phyloP scores from a whole-genome alignment of 2,329 filamentous ascomycete species.

The Aotearoamyces nothofagi region DNA sequence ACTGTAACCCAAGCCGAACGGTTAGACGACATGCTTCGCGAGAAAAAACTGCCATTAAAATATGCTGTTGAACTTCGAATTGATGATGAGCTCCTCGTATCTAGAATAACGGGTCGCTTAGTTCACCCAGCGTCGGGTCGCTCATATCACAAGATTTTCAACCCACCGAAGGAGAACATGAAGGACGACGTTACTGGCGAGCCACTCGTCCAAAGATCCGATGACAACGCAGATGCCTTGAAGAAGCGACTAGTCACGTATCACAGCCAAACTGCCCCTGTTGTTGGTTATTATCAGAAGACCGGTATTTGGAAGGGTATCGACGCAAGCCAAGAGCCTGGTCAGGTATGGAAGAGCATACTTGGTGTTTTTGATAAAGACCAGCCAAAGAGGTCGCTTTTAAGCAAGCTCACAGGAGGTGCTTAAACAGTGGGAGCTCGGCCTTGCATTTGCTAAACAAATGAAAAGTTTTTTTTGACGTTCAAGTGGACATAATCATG shows the following conservation, averaged over 20 bases:
- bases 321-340: constrained; percentile 91
- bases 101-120: constrained; percentile 90
- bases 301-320: constrained; percentile 93
- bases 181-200: constrained; percentile 95
- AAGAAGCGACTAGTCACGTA: constrained; percentile 92
- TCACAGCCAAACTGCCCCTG: constrained; percentile 83
- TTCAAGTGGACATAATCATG: neutral
- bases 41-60: constrained; percentile 70
- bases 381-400: constrained; percentile 17
- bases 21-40: constrained; percentile 78
- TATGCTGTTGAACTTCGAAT: constrained; percentile 96
- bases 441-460: neutral
- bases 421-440: neutral
- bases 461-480: neutral
- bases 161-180: constrained; percentile 88
- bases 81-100: constrained; percentile 83
- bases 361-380: constrained; percentile 66
- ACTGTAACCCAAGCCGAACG: constrained; percentile 92
- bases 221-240: constrained; percentile 91
- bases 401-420: constrained; percentile 19
- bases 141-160: constrained; percentile 97
- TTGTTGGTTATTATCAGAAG: constrained; percentile 93
- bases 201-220: constrained; percentile 86
- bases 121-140: constrained; percentile 92
- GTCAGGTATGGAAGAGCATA: constrained; percentile 89